Percentiles rank a stretch among this genome's conserved stretches.
phyloP scores from a whole-genome alignment of 495 filamentous ascomycete species.

The Extremus antarcticus region DNA sequence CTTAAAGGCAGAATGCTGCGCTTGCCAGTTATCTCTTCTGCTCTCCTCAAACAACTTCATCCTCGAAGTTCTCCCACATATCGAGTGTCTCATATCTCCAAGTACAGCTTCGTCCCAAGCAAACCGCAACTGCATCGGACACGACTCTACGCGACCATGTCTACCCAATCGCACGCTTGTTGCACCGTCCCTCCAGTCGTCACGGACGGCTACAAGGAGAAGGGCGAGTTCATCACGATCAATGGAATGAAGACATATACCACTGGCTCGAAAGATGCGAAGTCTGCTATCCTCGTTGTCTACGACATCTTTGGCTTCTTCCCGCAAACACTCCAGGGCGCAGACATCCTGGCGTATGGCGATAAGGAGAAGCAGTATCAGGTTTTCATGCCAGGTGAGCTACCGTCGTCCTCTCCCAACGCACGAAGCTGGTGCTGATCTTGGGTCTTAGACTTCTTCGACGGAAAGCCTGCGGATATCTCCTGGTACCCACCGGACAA shows the following conservation, averaged over 20 bases:
- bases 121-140: background rate
- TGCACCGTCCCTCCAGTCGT: conserved; percentile 63
- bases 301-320: conserved; percentile 67
- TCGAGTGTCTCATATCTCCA: background rate
- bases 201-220: conserved; percentile 44
- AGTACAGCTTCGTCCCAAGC: background rate
- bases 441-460: conserved; percentile 51
- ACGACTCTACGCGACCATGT: conserved; percentile 17
- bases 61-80: background rate
- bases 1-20: background rate
- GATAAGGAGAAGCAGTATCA: conserved; percentile 46
- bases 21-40: background rate
- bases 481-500: conserved; percentile 68
- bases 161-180: conserved; percentile 42
- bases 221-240: conserved; percentile 48
- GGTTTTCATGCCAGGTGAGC: conserved; percentile 42
- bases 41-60: conserved; percentile 1
- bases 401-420: too few species aligned
- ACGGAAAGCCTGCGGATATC: conserved; percentile 45
- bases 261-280: conserved; percentile 47
- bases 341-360: conserved; percentile 55
- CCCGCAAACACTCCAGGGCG: conserved; percentile 57
- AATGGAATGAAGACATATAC: conserved; percentile 60
- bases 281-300: conserved; percentile 50
- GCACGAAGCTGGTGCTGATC: background rate